Evolutionary conservation across 176 grass and related monocot species (phyloP).

Genomic region (Eragrostis curvula): DNA sequence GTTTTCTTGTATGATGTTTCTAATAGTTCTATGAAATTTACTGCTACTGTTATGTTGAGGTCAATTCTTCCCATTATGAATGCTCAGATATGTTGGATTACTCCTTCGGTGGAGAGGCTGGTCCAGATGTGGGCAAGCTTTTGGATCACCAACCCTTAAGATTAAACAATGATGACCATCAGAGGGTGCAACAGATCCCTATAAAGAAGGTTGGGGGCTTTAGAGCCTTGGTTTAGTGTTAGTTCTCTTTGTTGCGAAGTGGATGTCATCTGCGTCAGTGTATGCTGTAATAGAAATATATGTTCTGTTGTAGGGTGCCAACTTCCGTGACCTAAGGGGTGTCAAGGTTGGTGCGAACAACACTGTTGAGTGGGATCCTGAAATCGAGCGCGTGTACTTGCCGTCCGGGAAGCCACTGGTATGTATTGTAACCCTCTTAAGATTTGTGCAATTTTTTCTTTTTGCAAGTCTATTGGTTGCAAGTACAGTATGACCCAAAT

Average conservation of each 20-base stretch:
- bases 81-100: conserved; percentile 63
- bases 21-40: background rate
- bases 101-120: conserved; percentile 37
- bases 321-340: conserved; percentile 76
- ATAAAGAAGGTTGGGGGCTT: conserved; percentile 56
- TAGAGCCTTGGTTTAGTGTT: background rate
- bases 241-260: too few relatives aligned
- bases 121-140: conserved; percentile 48
- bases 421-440: background rate
- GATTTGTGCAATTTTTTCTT: background rate
- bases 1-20: too few relatives aligned
- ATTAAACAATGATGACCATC: conserved; percentile 67
- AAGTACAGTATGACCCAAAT: background rate
- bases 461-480: background rate
- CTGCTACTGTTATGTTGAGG: background rate
- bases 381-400: conserved; percentile 45
- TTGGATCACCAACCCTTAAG: conserved; percentile 73
- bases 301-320: conserved; percentile 64
- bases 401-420: conserved; percentile 85
- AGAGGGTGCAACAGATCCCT: conserved; percentile 65
- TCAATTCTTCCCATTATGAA: background rate
- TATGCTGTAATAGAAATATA: too few relatives aligned
- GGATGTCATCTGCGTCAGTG: too few relatives aligned
- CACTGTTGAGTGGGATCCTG: conserved; percentile 53
- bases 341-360: conserved; percentile 76